Evolutionary conservation across 140 eudicot genomes (phyloP), one percentile per base, ranked within the genome.

Genomic region (Erigeron philadelphicus): DNA sequence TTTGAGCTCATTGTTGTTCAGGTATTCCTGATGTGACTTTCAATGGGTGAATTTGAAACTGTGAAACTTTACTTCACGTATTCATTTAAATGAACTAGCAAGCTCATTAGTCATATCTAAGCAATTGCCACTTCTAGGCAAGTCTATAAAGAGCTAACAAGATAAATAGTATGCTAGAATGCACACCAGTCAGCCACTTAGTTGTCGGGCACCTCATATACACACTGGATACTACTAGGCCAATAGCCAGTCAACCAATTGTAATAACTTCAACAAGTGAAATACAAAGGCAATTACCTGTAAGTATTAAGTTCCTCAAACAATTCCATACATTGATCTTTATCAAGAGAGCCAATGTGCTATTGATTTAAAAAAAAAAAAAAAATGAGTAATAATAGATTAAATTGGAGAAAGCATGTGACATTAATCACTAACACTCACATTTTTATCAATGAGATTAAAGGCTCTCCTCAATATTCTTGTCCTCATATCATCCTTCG

Each of bases 251-350:
- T 31, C 38, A 31, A 65, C 41, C 38, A 54, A 44, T 25, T 31
- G 38, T 13, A 56, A 74, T 74, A 59, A 25, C 57, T 66, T 53
- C 25, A 6, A 61, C 38, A 60, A 23, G 25, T 61, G 60, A 76
- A 53, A 47, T 57, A 47, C 19, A 41, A 53, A 69, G 58, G n/a
- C 10, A 19, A 19, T 60, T 66, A 90, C 97, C 97, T 89, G 88
- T 94, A 94, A 63, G 67, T 84, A 72, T 87, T 85, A 56, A 94
- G 84, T 81, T 89, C 99, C 68, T 87, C 95, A 81, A 94, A 94
- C 79, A 94, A 76, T 31, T 49, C 81, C 44, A 82, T 79, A 62
- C 97, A 94, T 69, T 89, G 95, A 2, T 82, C 82, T 73, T 85
- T 83, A 79, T 94, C 52, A 62, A 94, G 84, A 81, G 19, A 72